Conservation (phyloP, 176 grass and related monocot genomes). For the Raddia guianensis region DNA sequence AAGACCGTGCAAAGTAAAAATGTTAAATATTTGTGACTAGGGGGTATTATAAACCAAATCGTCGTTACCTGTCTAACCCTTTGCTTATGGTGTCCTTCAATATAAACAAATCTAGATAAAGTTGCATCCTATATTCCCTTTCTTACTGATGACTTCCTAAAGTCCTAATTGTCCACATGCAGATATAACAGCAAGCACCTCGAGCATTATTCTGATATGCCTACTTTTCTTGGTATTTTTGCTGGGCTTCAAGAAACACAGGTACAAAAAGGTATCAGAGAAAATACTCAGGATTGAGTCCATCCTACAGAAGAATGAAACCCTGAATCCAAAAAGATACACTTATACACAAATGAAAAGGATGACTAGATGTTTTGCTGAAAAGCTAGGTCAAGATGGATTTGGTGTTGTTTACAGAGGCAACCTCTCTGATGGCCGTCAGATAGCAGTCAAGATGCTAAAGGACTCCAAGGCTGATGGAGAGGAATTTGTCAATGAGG, state of each 20-base stretch:
- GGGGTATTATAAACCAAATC: too few species aligned
- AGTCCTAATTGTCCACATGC: neutral
- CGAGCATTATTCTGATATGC: neutral
- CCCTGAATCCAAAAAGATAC: constrained; percentile 37
- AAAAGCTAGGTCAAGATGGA: constrained; percentile 56
- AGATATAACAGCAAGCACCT: constrained; percentile 19
- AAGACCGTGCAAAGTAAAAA: too few species aligned
- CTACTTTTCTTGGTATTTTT: neutral
- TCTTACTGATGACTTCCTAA: neutral
- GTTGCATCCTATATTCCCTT: neutral
- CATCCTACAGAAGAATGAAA: constrained; percentile 41
- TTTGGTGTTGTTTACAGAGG: constrained; percentile 53
- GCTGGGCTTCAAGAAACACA: constrained; percentile 5
- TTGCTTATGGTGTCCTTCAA: neutral
- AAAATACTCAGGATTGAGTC: neutral
- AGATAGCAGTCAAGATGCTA: constrained; percentile 46
- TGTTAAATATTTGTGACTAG: too few species aligned
- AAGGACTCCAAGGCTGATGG: constrained; percentile 28
- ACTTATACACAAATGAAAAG: constrained; percentile 47
- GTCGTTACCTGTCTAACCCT: neutral
- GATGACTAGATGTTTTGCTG: constrained; percentile 42
- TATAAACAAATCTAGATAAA: neutral
- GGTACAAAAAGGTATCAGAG: neutral
- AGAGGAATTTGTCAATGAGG: constrained; percentile 56
- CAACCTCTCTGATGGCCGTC: neutral